Evolutionary conservation across 176 grass and related monocot genomes (phyloP), one percentile per base, ranked within the genome.

Genomic region (Oropetium thomaeum): DNA sequence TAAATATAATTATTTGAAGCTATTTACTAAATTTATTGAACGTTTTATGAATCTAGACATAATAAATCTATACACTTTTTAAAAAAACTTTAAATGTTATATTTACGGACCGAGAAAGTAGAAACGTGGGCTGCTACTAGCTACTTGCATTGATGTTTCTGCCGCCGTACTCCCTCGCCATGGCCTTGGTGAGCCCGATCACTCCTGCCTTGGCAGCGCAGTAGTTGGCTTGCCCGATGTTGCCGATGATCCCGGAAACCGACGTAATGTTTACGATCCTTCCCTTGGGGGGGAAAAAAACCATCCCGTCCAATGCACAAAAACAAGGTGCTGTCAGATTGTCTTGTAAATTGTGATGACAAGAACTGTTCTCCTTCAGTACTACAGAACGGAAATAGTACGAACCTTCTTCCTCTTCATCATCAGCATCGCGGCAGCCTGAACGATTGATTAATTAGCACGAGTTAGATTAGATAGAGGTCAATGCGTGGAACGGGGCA

Each of bases 191-290:
- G n/a, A 94, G 44, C 47, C 95, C 95, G 42, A 98, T 98, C 58
- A 94, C 95, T 44, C 95, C 95, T 9, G 95, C 86, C 79, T 98
- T 98, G 23, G 95, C 81, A 19, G 95, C 95, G 59, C 91, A 93
- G 67, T 98, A 98, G 59, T 98, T 98, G 33, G 95, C 88, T 85
- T 98, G 95, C 10, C 95, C 91, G 8, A 73, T 38, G 33, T 92
- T 98, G 51, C 95, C 86, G 26, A 89, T 90, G 49, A 98, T 87
- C 42, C 95, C 95, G 15, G 92, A 89, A 65, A 98, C 88, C 2
- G 91, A 98, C 57, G 95, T 82, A 22, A 98, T 94, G 62, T 98
- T 98, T 61, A 98, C 78, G 68, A 94, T 92, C 44, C 86, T 89
- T 74, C 95, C 95, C 95, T 97, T 26, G 17, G 29, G n/a, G n/a